These are phyloP conservation scores for Pseudozyma hubeiensis DNA, from an alignment of 1,284 basidiomycete genomes.

Conservation along the genomic window DNA sequence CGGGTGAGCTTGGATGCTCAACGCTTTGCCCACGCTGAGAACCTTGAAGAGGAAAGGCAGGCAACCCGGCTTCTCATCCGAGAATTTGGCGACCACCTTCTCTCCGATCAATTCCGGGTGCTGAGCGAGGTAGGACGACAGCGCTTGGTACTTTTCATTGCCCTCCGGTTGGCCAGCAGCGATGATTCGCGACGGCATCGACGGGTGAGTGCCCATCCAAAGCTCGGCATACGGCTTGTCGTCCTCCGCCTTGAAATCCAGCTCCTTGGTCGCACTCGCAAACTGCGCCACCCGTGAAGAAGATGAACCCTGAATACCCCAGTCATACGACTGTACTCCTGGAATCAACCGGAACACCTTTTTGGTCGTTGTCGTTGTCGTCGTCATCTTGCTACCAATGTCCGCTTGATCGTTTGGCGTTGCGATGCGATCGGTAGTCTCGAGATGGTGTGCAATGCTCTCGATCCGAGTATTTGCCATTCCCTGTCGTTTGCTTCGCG, in stretches of 20 bases:
- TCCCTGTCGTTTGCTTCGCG: no score
- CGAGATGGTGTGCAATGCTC: slow-evolving; percentile 12
- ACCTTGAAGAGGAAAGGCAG: slow-evolving; percentile 68
- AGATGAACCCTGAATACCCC: slow-evolving; percentile 55
- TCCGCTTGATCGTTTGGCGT: no score
- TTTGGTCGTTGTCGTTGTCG: neutral
- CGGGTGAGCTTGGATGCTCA: slow-evolving; percentile 97
- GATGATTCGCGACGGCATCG: slow-evolving; percentile 79
- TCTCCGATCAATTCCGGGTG: slow-evolving; percentile 56
- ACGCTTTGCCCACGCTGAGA: slow-evolving; percentile 88
- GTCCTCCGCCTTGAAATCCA: slow-evolving; percentile 37
- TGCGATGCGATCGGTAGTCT: neutral
- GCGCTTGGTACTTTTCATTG: neutral
- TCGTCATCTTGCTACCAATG: neutral
- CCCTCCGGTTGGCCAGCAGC: neutral
- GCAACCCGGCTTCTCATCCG: slow-evolving; percentile 33
- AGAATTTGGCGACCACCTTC: slow-evolving; percentile 31
- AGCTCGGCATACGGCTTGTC: slow-evolving; percentile 65
- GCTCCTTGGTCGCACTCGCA: slow-evolving; percentile 48
- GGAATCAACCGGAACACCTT: slow-evolving; percentile 60
- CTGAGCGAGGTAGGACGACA: slow-evolving; percentile 43
- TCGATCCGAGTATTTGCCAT: slow-evolving; percentile 9
- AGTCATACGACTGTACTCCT: slow-evolving; percentile 67
- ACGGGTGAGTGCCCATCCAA: slow-evolving; percentile 99
- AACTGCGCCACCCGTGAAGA: slow-evolving; percentile 57